Percentiles rank a stretch among this genome's conserved stretches.
Evolutionary conservation across 345 rosid species (phyloP).

Genomic region (Pugionium cornutum): DNA sequence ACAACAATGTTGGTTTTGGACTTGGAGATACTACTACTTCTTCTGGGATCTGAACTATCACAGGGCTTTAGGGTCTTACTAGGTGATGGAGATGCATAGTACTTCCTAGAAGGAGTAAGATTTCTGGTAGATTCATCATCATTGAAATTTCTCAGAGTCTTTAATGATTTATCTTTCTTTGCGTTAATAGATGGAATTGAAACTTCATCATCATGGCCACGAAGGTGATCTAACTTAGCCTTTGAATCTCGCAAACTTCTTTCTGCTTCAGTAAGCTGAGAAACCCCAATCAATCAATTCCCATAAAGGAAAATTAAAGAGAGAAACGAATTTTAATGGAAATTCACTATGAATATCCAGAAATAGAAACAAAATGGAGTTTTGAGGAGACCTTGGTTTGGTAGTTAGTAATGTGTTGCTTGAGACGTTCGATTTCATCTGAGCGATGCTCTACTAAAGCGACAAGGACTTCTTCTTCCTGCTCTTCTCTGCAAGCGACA

Average conservation of each 20-base stretch:
- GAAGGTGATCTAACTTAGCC: conserved; percentile 59
- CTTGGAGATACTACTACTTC: conserved; percentile 38
- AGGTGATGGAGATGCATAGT: conserved; percentile 31
- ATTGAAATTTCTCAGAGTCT: conserved; percentile 36
- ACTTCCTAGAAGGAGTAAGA: conserved; percentile 21
- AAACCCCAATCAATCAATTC: conserved; percentile 12
- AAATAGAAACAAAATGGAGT: neutral
- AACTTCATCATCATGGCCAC: conserved; percentile 38
- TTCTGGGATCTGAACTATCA: conserved; percentile 41
- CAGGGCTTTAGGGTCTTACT: conserved; percentile 55
- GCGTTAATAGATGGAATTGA: conserved; percentile 36
- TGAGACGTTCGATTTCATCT: conserved; percentile 62
- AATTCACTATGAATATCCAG: neutral
- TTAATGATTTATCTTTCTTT: conserved; percentile 42
- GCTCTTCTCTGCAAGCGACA: conserved; percentile 49
- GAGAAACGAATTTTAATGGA: neutral
- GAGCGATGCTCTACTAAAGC: conserved; percentile 79
- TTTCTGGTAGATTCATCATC: conserved; percentile 40
- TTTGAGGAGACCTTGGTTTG: conserved; percentile 56
- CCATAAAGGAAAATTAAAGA: neutral
- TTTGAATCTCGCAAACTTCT: conserved; percentile 59
- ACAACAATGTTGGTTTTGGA: conserved; percentile 34
- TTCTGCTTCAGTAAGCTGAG: conserved; percentile 69
- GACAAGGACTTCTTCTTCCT: conserved; percentile 65
- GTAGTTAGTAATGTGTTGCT: conserved; percentile 67